Evolutionary conservation across 2,329 filamentous ascomycete species (phyloP).

Genomic region (Aspergillus fischeri): DNA sequence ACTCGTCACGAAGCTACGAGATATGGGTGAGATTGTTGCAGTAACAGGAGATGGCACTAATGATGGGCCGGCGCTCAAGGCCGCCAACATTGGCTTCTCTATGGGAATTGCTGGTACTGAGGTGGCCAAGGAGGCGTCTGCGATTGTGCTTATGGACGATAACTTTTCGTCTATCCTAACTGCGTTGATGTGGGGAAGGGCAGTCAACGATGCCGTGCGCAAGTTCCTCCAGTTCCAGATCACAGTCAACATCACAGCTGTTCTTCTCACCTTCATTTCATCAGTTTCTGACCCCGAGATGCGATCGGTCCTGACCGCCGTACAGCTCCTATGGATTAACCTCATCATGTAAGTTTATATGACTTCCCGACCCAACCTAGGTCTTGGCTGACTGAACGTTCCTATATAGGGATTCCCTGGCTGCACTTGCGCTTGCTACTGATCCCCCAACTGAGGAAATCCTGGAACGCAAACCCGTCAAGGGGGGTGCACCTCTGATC

Average conservation of each 20-base stretch:
- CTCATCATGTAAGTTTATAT: slow-evolving; percentile 79
- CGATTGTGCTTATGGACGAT: slow-evolving; percentile 65
- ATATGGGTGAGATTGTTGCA: slow-evolving; percentile 59
- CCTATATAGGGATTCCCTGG: slow-evolving; percentile 65
- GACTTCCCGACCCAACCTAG: slow-evolving; percentile 49
- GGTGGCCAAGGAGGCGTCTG: slow-evolving; percentile 64
- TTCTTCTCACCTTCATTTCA: slow-evolving; percentile 80
- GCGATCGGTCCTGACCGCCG: slow-evolving; percentile 75
- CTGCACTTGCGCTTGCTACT: slow-evolving; percentile 80
- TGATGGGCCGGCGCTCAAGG: slow-evolving; percentile 61
- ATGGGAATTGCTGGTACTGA: slow-evolving; percentile 66
- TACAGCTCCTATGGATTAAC: slow-evolving; percentile 94
- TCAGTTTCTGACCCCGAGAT: slow-evolving; percentile 69
- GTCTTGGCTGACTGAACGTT: neutral
- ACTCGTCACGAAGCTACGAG: slow-evolving; percentile 57
- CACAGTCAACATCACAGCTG: slow-evolving; percentile 87
- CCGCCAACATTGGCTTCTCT: slow-evolving; percentile 64
- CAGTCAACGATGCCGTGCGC: slow-evolving; percentile 64
- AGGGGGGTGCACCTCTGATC: slow-evolving; percentile 71
- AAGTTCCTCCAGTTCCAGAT: slow-evolving; percentile 64
- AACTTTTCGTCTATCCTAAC: slow-evolving; percentile 64
- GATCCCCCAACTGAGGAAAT: slow-evolving; percentile 83
- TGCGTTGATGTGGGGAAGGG: slow-evolving; percentile 64
- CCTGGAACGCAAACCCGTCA: slow-evolving; percentile 72
- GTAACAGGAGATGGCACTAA: slow-evolving; percentile 65